Percentiles rank a stretch among this genome's conserved stretches.
phyloP scores from a whole-genome alignment of 805 yeast genomes.

The Yarrowia osloensis region DNA sequence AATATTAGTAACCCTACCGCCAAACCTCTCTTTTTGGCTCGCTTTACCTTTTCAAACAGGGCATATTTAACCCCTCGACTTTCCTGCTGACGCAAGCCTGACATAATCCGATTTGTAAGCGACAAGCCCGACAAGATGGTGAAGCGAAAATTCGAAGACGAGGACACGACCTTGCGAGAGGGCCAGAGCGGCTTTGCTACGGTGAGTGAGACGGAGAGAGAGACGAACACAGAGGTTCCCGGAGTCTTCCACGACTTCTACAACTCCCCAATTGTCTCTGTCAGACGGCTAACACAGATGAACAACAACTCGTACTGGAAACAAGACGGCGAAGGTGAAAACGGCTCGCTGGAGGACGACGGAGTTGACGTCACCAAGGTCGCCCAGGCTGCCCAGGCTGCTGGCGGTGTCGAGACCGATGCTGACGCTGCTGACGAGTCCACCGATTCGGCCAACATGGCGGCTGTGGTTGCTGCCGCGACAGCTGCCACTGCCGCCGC shows the following conservation, averaged over 20 bases:
- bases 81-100: constrained; percentile 29
- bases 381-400: constrained; percentile 28
- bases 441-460: constrained; percentile 32
- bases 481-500: constrained; percentile 5
- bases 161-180: neutral
- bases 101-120: constrained; percentile 31
- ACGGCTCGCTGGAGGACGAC: constrained; percentile 13
- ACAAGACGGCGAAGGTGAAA: constrained; percentile 4
- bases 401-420: neutral
- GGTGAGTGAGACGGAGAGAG: neutral
- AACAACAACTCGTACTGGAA: constrained; percentile 24
- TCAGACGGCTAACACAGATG: constrained; percentile 12
- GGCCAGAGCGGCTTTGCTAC: constrained; percentile 18
- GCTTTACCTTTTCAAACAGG: neutral
- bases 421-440: neutral
- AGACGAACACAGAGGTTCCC: too few species aligned
- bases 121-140: constrained; percentile 4
- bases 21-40: neutral
- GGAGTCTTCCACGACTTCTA: too few species aligned
- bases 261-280: neutral
- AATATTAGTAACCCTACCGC: constrained; percentile 11
- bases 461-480: constrained; percentile 33
- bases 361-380: constrained; percentile 21
- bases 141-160: constrained; percentile 18
- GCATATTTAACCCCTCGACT: constrained; percentile 15